Percentiles rank a stretch among this genome's conserved stretches.
Conservation (phyloP, 1,284 basidiomycete species). For the Cutaneotrichosporon daszewskae region DNA sequence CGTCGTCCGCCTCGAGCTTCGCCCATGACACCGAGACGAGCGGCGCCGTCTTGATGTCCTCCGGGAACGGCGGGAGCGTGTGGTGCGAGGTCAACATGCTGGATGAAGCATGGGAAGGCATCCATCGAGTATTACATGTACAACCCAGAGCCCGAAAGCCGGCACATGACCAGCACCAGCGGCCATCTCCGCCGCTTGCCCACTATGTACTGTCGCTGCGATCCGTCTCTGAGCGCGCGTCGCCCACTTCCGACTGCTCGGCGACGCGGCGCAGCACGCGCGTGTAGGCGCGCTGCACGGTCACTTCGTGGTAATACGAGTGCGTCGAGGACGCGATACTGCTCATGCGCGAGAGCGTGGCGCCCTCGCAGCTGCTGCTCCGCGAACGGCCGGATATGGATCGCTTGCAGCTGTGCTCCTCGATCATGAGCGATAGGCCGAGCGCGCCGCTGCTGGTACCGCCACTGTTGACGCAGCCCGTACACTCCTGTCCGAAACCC, state of each 20-base stretch:
- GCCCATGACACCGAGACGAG: conserved; percentile 22
- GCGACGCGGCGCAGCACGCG: conserved; percentile 14
- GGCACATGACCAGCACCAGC: too few species aligned
- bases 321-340: conserved; percentile 3
- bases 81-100: conserved; percentile 18
- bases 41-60: conserved; percentile 19
- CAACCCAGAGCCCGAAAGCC: too few species aligned
- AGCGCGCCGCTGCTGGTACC: not conserved
- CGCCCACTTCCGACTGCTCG: too few species aligned
- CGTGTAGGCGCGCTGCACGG: conserved; percentile 21
- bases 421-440: not conserved
- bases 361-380: not conserved
- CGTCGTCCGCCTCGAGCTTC: conserved; percentile 20
- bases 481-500: too few species aligned
- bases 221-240: too few species aligned
- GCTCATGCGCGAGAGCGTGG: conserved; percentile 8
- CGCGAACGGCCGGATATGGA: not conserved
- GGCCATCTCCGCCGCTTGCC: too few species aligned
- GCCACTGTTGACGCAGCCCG: too few species aligned
- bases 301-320: conserved; percentile 18
- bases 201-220: too few species aligned
- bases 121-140: too few species aligned
- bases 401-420: not conserved
- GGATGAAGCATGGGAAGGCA: not conserved
- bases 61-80: conserved; percentile 23